These are phyloP conservation scores for Daedalea quercina DNA, from an alignment of 768 basidiomycete genomes.

Conservation along the genomic window DNA sequence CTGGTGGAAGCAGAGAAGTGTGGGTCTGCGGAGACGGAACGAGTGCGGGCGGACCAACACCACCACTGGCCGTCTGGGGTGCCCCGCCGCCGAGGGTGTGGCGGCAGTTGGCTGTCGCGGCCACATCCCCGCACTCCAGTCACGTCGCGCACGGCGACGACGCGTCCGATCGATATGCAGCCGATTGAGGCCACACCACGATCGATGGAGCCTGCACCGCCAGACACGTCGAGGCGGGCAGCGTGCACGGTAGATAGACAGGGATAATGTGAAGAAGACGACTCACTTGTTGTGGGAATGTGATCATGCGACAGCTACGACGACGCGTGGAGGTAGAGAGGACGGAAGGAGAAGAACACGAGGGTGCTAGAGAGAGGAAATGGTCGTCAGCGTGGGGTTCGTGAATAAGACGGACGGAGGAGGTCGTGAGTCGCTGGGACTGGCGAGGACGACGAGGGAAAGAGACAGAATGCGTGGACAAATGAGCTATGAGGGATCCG, in stretches of 20 bases:
- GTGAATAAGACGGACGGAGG: constrained; percentile 8
- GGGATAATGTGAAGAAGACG: not conserved
- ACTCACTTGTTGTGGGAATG: constrained; percentile 9
- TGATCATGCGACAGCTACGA: constrained; percentile 12
- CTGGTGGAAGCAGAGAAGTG: not conserved
- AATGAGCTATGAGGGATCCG: constrained; percentile 22
- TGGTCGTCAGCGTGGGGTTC: constrained; percentile 21
- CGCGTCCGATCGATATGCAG: constrained; percentile 16
- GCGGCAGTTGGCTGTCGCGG: not conserved
- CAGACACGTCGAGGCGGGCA: not conserved
- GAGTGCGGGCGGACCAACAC: not conserved
- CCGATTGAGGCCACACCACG: not conserved
- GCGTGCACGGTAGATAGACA: not conserved
- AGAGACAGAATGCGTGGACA: constrained; percentile 12
- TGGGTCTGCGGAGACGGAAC: not conserved
- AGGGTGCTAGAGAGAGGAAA: constrained; percentile 3
- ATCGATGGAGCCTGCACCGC: not conserved
- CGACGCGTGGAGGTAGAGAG: constrained; percentile 2
- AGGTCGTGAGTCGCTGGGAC: constrained; percentile 10
- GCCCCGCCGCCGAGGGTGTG: constrained; percentile 1
- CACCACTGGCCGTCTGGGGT: not conserved
- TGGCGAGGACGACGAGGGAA: constrained; percentile 19
- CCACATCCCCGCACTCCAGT: not conserved
- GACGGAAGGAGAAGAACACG: not conserved
- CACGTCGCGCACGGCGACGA: constrained; percentile 6